Conservation (phyloP, 768 basidiomycete species). For the Leccinum subgranulosum region DNA sequence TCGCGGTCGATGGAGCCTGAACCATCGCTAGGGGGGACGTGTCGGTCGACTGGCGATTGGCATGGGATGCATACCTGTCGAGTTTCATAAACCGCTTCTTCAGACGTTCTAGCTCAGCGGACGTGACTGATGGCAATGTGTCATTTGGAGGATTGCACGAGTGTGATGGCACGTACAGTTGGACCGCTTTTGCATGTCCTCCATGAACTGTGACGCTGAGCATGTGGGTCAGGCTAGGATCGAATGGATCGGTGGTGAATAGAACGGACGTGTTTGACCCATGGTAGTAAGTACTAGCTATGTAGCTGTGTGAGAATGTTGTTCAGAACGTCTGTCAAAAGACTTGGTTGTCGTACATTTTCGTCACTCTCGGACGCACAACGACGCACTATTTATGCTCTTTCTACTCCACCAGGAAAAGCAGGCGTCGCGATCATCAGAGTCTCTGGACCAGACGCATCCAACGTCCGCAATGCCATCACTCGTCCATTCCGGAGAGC, state of each 20-base stretch:
- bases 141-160: constrained; percentile 4
- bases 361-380: constrained; percentile 47
- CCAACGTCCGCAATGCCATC: constrained; percentile 58
- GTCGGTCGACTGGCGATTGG: not conserved
- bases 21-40: constrained; percentile 64
- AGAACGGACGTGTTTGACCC: constrained; percentile 79
- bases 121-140: constrained; percentile 66
- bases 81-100: constrained; percentile 99
- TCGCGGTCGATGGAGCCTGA: constrained; percentile 98
- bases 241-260: not conserved
- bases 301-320: not conserved
- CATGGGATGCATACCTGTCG: constrained; percentile 61
- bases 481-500: constrained; percentile 36
- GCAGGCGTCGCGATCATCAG: constrained; percentile 82
- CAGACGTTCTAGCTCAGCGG: constrained; percentile 87
- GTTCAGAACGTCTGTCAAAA: not conserved
- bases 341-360: constrained; percentile 7
- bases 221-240: constrained; percentile 5
- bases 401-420: constrained; percentile 84
- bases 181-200: constrained; percentile 95
- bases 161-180: constrained; percentile 70
- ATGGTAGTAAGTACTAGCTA: constrained; percentile 37
- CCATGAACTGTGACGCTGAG: constrained; percentile 90
- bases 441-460: constrained; percentile 74
- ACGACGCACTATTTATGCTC: constrained; percentile 77